phyloP scores from a whole-genome alignment of 1,284 basidiomycete genomes.

The Rugosomyces carneus region DNA sequence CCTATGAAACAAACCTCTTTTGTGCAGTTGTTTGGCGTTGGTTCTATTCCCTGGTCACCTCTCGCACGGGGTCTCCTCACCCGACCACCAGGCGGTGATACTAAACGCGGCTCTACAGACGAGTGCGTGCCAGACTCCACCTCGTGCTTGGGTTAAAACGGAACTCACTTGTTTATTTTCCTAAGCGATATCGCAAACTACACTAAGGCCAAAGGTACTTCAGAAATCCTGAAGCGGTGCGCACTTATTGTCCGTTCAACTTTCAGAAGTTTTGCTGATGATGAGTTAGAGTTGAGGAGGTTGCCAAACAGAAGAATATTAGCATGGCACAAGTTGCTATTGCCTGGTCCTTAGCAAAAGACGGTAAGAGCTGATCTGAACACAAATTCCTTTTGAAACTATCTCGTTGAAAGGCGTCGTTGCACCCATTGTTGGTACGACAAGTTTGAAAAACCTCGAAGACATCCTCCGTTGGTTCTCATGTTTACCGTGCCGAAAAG shows the following conservation, averaged over 20 bases:
- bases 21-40: constrained; percentile 32
- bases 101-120: constrained; percentile 29
- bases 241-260: neutral
- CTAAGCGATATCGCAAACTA: constrained; percentile 8
- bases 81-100: constrained; percentile 29
- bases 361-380: constrained; percentile 19
- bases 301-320: constrained; percentile 44
- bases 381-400: neutral
- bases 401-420: constrained; percentile 30
- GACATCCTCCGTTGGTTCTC: constrained; percentile 39
- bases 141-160: neutral
- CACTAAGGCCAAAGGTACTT: constrained; percentile 8
- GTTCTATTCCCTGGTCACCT: constrained; percentile 47
- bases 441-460: constrained; percentile 44
- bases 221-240: constrained; percentile 14
- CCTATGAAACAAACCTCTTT: neutral
- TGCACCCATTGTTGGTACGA: constrained; percentile 54
- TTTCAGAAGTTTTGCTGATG: neutral
- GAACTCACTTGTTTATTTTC: neutral
- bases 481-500: neutral
- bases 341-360: constrained; percentile 47
- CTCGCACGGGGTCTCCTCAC: constrained; percentile 44
- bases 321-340: constrained; percentile 57
- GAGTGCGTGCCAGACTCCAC: constrained; percentile 20
- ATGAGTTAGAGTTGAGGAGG: constrained; percentile 39